phyloP scores from a whole-genome alignment of 345 rosid species.

The Gossypium arboreum region DNA sequence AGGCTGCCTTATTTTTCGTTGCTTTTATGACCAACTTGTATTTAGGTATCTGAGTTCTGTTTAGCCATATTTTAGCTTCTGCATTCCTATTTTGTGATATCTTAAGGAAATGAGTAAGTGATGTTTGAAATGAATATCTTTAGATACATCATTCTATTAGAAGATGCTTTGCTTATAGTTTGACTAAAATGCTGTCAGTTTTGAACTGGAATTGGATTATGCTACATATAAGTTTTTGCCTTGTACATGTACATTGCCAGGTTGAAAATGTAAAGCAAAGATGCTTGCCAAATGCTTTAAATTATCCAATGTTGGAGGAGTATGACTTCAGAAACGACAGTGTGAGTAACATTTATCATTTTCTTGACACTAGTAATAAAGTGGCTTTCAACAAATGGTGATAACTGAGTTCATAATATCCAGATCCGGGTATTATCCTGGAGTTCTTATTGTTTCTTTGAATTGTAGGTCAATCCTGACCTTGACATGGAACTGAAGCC shows the following conservation, averaged over 20 bases:
- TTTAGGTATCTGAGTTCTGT: background rate
- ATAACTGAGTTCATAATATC: background rate
- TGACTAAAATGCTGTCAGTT: background rate
- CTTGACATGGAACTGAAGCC: constrained; percentile 89
- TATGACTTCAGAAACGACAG: constrained; percentile 92
- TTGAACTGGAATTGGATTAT: background rate
- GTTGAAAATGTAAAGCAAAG: constrained; percentile 97
- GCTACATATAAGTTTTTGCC: background rate
- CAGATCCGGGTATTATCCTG: background rate
- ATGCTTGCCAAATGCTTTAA: constrained; percentile 95
- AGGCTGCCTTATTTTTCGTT: background rate
- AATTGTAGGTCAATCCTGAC: constrained; percentile 81
- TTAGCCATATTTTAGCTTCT: background rate
- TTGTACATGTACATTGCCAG: constrained; percentile 33
- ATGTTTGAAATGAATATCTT: background rate
- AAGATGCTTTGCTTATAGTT: background rate
- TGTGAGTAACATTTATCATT: constrained; percentile 38
- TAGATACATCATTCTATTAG: background rate
- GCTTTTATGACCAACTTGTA: background rate
- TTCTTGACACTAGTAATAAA: background rate
- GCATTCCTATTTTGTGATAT: background rate
- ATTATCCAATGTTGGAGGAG: constrained; percentile 99
- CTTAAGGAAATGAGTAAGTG: background rate
- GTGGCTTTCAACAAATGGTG: background rate
- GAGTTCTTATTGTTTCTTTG: constrained; percentile 14